Evolutionary conservation across 2,329 filamentous ascomycete genomes (phyloP).

Genomic region (Arachnomyces sp.): DNA sequence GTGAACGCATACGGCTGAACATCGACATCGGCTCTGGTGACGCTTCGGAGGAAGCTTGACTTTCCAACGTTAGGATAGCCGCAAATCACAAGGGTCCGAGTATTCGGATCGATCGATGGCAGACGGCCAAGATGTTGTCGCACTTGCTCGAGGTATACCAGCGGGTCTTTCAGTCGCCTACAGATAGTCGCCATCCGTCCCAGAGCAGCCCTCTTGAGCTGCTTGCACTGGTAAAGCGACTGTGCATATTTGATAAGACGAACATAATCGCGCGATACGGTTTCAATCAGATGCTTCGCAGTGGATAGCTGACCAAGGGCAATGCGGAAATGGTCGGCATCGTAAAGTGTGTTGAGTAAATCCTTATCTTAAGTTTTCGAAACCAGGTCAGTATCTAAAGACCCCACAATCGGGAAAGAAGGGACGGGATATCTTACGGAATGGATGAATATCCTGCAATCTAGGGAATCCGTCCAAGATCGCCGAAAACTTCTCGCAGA

Average conservation of each 20-base stretch:
- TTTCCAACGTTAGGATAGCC: slow-evolving; percentile 98
- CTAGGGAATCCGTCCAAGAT: slow-evolving; percentile 92
- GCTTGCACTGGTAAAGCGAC: slow-evolving; percentile 97
- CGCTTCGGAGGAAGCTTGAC: slow-evolving; percentile 86
- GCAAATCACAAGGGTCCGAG: slow-evolving; percentile 88
- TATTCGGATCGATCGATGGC: slow-evolving; percentile 97
- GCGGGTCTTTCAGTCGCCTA: slow-evolving; percentile 86
- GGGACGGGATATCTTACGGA: slow-evolving; percentile 52
- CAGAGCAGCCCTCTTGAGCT: slow-evolving; percentile 90
- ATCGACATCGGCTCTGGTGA: slow-evolving; percentile 91
- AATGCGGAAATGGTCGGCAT: slow-evolving; percentile 96
- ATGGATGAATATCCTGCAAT: slow-evolving; percentile 89
- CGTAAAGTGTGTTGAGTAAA: slow-evolving; percentile 94
- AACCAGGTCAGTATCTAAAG: neutral
- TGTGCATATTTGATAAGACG: slow-evolving; percentile 94
- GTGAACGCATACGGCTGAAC: slow-evolving; percentile 98
- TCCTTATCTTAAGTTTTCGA: slow-evolving; percentile 52
- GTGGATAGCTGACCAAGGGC: slow-evolving; percentile 93
- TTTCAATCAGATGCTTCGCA: slow-evolving; percentile 93
- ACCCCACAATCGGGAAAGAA: slow-evolving; percentile 4
- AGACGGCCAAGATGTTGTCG: slow-evolving; percentile 95
- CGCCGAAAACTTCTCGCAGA: slow-evolving; percentile 81
- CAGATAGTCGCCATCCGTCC: slow-evolving; percentile 98
- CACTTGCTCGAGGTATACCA: slow-evolving; percentile 93
- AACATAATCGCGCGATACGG: slow-evolving; percentile 91